Evolutionary conservation across 1,284 basidiomycete species (phyloP).

Genomic region (Meripilus lineatus): DNA sequence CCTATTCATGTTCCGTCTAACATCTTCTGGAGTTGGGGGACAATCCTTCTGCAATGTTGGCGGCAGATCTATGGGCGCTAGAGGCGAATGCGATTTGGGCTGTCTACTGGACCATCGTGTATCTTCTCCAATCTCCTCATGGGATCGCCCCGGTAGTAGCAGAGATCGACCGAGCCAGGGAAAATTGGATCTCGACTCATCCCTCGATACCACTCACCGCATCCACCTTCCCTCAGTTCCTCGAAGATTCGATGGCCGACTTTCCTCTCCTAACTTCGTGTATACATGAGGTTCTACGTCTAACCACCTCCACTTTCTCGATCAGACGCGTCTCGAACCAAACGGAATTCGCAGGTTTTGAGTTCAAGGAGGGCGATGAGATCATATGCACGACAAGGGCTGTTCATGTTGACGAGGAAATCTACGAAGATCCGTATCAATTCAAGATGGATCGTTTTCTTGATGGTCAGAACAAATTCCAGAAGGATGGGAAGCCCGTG

Average conservation of each 20-base stretch:
- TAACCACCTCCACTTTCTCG: conserved; percentile 25
- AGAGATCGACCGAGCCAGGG: conserved; percentile 22
- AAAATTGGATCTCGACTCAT: conserved; percentile 12
- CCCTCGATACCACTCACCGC: conserved; percentile 10
- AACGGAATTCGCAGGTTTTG: conserved; percentile 16
- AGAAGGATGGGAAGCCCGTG: conserved; percentile 17
- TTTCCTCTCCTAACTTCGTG: conserved; percentile 25
- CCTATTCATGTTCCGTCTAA: background rate
- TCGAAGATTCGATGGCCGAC: conserved; percentile 5
- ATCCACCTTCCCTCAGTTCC: conserved; percentile 13
- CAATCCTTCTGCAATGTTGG: conserved; percentile 12
- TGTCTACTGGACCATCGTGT: conserved; percentile 25
- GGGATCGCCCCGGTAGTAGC: conserved; percentile 21
- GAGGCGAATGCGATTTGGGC: conserved; percentile 29
- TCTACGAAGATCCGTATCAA: conserved; percentile 14
- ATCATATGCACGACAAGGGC: conserved; percentile 23
- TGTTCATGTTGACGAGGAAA: conserved; percentile 19
- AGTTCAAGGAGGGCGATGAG: conserved; percentile 17
- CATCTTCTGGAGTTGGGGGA: too few species aligned
- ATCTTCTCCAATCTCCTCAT: conserved; percentile 21
- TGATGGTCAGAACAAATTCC: conserved; percentile 8
- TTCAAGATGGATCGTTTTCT: conserved; percentile 17
- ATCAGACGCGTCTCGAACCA: conserved; percentile 23
- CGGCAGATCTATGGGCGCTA: conserved; percentile 24
- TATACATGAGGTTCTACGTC: conserved; percentile 31